Conservation (phyloP, 2,329 filamentous ascomycete genomes). For the Catunica adiposa region DNA sequence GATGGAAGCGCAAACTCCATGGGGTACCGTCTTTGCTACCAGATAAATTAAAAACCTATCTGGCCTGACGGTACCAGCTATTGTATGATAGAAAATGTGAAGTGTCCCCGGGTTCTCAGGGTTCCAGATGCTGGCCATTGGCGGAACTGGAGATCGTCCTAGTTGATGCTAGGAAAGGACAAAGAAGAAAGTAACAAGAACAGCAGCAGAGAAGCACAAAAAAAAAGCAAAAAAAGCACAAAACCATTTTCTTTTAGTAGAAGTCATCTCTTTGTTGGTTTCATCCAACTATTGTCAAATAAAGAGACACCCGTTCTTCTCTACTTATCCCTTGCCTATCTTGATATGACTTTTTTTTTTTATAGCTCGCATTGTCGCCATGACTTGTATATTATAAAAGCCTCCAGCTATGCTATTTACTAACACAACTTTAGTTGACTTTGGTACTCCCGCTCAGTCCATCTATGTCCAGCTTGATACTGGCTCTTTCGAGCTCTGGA, state of each 20-base stretch:
- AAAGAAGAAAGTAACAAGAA: background rate
- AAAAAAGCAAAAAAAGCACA: background rate
- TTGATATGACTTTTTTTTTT: too few relatives aligned
- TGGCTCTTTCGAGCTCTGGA: constrained; percentile 44
- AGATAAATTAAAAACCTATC: too few relatives aligned
- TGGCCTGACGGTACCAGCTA: background rate
- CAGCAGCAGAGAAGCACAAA: background rate
- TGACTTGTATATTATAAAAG: background rate
- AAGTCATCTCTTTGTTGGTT: background rate
- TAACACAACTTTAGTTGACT: constrained; percentile 21
- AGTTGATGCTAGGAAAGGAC: background rate
- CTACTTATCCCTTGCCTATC: background rate
- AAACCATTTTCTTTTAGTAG: constrained; percentile 5
- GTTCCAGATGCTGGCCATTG: too few relatives aligned
- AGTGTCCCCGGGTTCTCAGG: background rate
- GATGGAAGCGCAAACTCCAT: too few relatives aligned
- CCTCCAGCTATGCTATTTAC: background rate
- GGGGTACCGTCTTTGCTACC: too few relatives aligned
- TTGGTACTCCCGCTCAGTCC: constrained; percentile 37
- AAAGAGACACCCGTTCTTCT: background rate
- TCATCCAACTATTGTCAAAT: background rate
- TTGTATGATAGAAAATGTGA: background rate
- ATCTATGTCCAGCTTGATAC: constrained; percentile 42
- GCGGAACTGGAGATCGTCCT: too few relatives aligned
- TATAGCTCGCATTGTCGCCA: too few relatives aligned